Percentiles rank a stretch among this genome's conserved stretches.
Conservation (phyloP, 345 rosid species). For the Melaleuca quinquenervia region DNA sequence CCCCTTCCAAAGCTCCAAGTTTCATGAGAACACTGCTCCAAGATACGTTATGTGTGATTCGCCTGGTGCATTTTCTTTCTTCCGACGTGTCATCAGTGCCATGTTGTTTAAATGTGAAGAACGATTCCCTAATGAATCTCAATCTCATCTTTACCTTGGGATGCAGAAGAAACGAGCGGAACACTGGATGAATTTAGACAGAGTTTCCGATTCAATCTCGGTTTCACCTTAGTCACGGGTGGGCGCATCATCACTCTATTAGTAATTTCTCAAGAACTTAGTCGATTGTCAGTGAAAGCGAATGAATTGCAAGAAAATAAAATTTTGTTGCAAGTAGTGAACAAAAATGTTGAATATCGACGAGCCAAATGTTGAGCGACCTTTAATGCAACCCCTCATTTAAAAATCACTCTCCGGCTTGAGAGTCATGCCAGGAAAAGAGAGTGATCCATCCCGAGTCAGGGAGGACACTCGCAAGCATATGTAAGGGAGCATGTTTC, state of each 20-base stretch:
- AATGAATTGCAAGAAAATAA: neutral
- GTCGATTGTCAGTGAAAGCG: neutral
- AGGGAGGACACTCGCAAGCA: neutral
- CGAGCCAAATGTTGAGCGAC: neutral
- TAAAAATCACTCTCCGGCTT: no score
- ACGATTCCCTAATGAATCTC: neutral
- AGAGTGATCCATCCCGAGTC: neutral
- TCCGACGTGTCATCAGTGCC: no score
- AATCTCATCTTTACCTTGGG: neutral
- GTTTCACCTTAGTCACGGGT: neutral
- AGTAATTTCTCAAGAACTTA: neutral
- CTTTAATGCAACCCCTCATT: neutral
- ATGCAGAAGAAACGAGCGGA: neutral
- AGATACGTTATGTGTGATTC: no score
- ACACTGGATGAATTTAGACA: neutral
- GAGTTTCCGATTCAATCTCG: neutral
- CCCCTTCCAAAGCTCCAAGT: no score
- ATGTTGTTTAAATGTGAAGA: no score
- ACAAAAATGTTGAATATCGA: accelerated
- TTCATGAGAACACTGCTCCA: no score
- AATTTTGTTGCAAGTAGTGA: neutral
- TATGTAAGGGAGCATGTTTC: no score
- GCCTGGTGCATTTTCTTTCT: no score
- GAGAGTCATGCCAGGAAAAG: neutral
- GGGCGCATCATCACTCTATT: neutral